Base-by-base conservation (phyloP, 345 rosid species). In the Combretum micranthum region DNA sequence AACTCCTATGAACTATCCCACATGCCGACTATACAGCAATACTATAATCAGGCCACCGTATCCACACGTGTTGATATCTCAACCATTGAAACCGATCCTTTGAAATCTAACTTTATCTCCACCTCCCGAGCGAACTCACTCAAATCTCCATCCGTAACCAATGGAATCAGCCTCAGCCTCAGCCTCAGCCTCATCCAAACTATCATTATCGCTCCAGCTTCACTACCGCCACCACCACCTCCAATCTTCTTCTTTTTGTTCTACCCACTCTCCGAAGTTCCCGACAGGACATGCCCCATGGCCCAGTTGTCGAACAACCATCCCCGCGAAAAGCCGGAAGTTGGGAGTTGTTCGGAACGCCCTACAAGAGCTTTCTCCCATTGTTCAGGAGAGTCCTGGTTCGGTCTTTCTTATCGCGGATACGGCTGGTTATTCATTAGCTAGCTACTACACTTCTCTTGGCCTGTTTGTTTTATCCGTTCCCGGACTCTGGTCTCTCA, bases 401-500 rank as follows among this genome's bases (percentile, higher is more conserved):
- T 18, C 60, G 2, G 23, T 86, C 44, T 75, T 80, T 58, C 67
- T 81, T 17, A 26, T 83, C 57, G 78, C 85, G 6, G 90, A 84
- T 26, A 75, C 75, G 22, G 59, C 53, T 4, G 88, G 90, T 20
- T 92, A 92, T 67, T 92, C 98, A 3, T 39, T 70, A 57, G 96
- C 98, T 59, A 88, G 98, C 83, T 92, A 92, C 59, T 88, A 88
- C 73, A 88, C 98, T 57, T 88, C 98, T 26, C 66, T 86, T 62
- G 98, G 96, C 55, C 85, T 86, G 44, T 92, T 92, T 64, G 90
- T 92, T 55, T 78, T 92, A 47, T 92, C 93, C 47, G 95, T 92
- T 62, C 98, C 96, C 4, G 96, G 98, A 26, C 92, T 92, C 56
- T 92, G 98, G 98, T 92, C 98, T 15, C 96, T 88, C 48, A 92